Percentiles rank a stretch among this genome's conserved stretches.
These are phyloP conservation scores for Bacidia rubella DNA, from an alignment of 495 filamentous ascomycete species.

Conservation along the genomic window DNA sequence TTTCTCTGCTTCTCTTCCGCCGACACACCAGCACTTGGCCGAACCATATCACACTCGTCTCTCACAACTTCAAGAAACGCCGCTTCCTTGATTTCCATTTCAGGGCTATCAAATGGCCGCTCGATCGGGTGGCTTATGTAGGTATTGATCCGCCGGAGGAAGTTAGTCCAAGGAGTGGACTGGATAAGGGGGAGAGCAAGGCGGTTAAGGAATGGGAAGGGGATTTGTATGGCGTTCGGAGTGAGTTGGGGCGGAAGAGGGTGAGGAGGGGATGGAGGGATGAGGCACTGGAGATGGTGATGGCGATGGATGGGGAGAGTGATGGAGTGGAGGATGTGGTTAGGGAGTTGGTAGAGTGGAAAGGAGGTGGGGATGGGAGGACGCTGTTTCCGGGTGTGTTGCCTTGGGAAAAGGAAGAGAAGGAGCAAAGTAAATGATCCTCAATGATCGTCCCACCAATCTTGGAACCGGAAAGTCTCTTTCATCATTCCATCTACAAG, in stretches of 20 bases:
- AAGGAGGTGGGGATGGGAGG: background rate
- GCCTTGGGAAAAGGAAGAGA: background rate
- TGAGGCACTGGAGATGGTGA: background rate
- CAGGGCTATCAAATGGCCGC: conserved; percentile 44
- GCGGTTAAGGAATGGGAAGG: conserved; percentile 32
- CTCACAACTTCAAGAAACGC: conserved; percentile 58
- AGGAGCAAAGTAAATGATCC: too few species aligned
- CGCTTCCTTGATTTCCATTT: conserved; percentile 59
- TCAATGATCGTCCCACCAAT: too few species aligned
- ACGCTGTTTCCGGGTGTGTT: background rate
- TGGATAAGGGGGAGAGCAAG: conserved; percentile 30
- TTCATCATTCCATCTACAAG: too few species aligned
- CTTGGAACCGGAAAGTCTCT: too few species aligned
- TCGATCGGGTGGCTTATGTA: conserved; percentile 34
- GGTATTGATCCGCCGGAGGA: conserved; percentile 58
- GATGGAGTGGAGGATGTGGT: background rate
- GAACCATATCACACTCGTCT: conserved; percentile 48
- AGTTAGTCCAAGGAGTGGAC: conserved; percentile 31
- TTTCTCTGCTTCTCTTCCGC: conserved; percentile 51
- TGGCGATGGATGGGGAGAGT: background rate
- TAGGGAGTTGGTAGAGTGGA: background rate
- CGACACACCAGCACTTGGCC: conserved; percentile 24
- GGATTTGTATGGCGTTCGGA: conserved; percentile 33
- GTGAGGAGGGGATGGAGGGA: conserved; percentile 27
- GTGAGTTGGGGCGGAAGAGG: conserved; percentile 27